These are phyloP conservation scores for Metarhizium sp. DNA, from an alignment of 2,329 filamentous ascomycete genomes.

Conservation along the genomic window DNA sequence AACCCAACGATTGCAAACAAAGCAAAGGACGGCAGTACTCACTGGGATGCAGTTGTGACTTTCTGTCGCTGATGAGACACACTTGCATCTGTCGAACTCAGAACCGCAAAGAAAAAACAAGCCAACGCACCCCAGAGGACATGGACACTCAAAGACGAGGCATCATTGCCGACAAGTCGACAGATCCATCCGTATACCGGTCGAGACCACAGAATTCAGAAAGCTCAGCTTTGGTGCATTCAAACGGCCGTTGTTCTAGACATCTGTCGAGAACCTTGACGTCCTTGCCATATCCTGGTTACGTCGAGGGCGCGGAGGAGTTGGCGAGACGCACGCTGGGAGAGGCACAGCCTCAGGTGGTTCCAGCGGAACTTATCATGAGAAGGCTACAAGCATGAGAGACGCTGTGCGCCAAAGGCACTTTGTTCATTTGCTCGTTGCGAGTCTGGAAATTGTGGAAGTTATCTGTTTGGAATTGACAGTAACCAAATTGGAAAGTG, in stretches of 20 bases:
- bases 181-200: neutral
- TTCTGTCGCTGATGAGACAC: neutral
- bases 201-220: neutral
- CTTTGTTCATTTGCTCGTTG: too few species aligned
- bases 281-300: conserved; percentile 9
- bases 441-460: too few species aligned
- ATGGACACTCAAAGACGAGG: neutral
- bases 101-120: neutral
- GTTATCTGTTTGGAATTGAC: too few species aligned
- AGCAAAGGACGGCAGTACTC: neutral
- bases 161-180: neutral
- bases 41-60: neutral
- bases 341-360: conserved; percentile 12
- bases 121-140: neutral
- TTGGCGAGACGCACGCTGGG: conserved; percentile 9
- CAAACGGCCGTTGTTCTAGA: neutral
- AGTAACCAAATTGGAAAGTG: too few species aligned
- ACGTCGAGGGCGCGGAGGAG: conserved; percentile 13
- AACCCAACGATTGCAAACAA: neutral
- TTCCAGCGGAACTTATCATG: conserved; percentile 10
- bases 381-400: neutral
- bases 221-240: neutral
- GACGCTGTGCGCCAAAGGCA: neutral
- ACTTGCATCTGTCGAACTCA: neutral
- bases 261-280: neutral